These are phyloP conservation scores for Colletotrichum liaoningense DNA, from an alignment of 2,329 filamentous ascomycete genomes.

Conservation along the genomic window DNA sequence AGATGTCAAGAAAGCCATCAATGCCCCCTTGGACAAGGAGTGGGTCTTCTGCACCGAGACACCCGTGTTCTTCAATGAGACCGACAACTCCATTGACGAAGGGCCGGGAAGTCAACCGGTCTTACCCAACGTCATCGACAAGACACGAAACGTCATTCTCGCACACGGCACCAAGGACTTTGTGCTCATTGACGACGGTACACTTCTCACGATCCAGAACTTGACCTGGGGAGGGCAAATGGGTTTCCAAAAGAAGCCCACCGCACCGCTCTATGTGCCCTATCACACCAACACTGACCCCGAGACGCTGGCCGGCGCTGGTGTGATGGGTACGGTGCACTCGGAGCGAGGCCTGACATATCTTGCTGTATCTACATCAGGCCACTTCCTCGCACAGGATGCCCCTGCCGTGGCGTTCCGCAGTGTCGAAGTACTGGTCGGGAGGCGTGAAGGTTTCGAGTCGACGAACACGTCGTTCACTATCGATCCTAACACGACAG, in stretches of 20 bases:
- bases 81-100: slow-evolving; percentile 59
- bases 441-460: slow-evolving; percentile 70
- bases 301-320: slow-evolving; percentile 61
- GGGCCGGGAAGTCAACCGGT: slow-evolving; percentile 64
- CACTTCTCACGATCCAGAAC: slow-evolving; percentile 79
- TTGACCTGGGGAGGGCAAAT: slow-evolving; percentile 82
- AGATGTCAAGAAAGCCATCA: slow-evolving; percentile 76
- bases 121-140: slow-evolving; percentile 79
- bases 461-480: slow-evolving; percentile 51
- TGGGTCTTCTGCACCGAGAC: slow-evolving; percentile 56
- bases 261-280: slow-evolving; percentile 76
- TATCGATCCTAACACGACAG: slow-evolving; percentile 22
- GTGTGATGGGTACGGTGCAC: slow-evolving; percentile 76
- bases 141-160: slow-evolving; percentile 78
- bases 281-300: slow-evolving; percentile 56
- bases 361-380: slow-evolving; percentile 70
- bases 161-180: slow-evolving; percentile 79
- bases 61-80: slow-evolving; percentile 49
- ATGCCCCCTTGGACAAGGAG: slow-evolving; percentile 62
- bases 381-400: slow-evolving; percentile 78
- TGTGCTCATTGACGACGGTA: slow-evolving; percentile 75
- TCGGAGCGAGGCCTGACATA: slow-evolving; percentile 83
- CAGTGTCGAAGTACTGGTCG: slow-evolving; percentile 81
- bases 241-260: slow-evolving; percentile 73
- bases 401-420: slow-evolving; percentile 76